phyloP scores from a whole-genome alignment of 805 yeast genomes.

The Sugiyamaella valdiviana region DNA sequence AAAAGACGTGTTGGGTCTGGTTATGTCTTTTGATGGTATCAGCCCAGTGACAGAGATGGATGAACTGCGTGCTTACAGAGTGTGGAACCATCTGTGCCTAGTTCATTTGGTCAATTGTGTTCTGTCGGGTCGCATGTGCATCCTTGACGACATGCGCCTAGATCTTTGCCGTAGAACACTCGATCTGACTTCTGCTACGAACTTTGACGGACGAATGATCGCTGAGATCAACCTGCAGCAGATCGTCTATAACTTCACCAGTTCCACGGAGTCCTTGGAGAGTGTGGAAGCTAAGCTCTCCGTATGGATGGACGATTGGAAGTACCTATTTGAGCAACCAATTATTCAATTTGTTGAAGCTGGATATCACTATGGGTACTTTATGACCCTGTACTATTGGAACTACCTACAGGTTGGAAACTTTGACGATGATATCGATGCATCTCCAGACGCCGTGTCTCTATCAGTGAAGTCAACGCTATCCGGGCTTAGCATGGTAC shows the following conservation, averaged over 20 bases:
- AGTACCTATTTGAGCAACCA: conserved; percentile 59
- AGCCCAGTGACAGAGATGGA: conserved; percentile 41
- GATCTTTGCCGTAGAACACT: conserved; percentile 54
- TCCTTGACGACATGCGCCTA: conserved; percentile 53
- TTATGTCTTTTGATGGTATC: conserved; percentile 25
- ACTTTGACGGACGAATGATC: conserved; percentile 78
- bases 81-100: conserved; percentile 66
- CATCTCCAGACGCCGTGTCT: neutral
- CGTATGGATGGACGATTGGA: conserved; percentile 66
- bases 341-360: conserved; percentile 69
- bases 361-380: conserved; percentile 56
- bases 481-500: neutral
- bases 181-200: conserved; percentile 55
- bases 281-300: conserved; percentile 44
- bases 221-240: conserved; percentile 63
- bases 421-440: neutral
- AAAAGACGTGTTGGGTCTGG: conserved; percentile 34
- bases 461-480: neutral
- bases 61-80: conserved; percentile 50
- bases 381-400: conserved; percentile 44
- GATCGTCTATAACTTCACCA: conserved; percentile 53
- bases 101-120: conserved; percentile 64
- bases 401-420: conserved; percentile 14
- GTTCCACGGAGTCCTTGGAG: conserved; percentile 32
- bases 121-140: conserved; percentile 57